phyloP scores from a whole-genome alignment of 2,329 filamentous ascomycete genomes.

The Tympanopsis confertula region DNA sequence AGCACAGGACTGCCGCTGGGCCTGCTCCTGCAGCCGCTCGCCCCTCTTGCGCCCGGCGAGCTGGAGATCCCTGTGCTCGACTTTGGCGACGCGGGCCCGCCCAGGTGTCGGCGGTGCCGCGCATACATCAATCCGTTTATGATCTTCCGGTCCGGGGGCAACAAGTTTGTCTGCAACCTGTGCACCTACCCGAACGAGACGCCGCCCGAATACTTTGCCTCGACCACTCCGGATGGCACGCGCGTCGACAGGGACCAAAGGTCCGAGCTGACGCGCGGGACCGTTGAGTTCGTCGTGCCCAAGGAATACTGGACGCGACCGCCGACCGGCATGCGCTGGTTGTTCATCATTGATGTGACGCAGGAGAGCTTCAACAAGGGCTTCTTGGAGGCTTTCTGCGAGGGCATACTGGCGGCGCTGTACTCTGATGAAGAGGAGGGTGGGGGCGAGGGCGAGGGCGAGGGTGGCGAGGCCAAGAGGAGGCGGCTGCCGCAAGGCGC shows the following conservation, averaged over 20 bases:
- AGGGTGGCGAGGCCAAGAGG: slow-evolving; percentile 38
- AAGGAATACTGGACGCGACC: slow-evolving; percentile 98
- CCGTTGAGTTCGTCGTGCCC: slow-evolving; percentile 93
- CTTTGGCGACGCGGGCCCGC: slow-evolving; percentile 83
- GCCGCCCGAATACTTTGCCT: slow-evolving; percentile 80
- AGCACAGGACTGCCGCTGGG: slow-evolving; percentile 78
- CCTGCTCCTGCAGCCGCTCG: slow-evolving; percentile 78
- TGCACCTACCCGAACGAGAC: slow-evolving; percentile 97
- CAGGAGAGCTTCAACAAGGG: slow-evolving; percentile 86
- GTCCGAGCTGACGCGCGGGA: slow-evolving; percentile 80
- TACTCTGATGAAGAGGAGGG: slow-evolving; percentile 56
- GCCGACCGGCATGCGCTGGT: slow-evolving; percentile 73
- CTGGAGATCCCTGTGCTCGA: slow-evolving; percentile 81
- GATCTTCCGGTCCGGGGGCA: slow-evolving; percentile 87
- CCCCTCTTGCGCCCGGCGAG: slow-evolving; percentile 72
- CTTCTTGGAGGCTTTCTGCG: slow-evolving; percentile 79
- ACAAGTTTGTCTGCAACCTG: slow-evolving; percentile 96
- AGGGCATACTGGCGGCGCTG: slow-evolving; percentile 73
- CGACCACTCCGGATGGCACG: slow-evolving; percentile 77
- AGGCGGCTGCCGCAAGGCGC: slow-evolving; percentile 62
- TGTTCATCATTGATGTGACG: slow-evolving; percentile 89
- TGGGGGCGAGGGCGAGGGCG: slow-evolving; percentile 33
- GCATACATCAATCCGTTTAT: slow-evolving; percentile 99
- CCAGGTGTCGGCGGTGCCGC: slow-evolving; percentile 81
- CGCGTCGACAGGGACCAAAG: slow-evolving; percentile 80